Percentiles rank a stretch among this genome's conserved stretches.
phyloP scores from a whole-genome alignment of 257 asterid genomes.

The Datura wrightii region DNA sequence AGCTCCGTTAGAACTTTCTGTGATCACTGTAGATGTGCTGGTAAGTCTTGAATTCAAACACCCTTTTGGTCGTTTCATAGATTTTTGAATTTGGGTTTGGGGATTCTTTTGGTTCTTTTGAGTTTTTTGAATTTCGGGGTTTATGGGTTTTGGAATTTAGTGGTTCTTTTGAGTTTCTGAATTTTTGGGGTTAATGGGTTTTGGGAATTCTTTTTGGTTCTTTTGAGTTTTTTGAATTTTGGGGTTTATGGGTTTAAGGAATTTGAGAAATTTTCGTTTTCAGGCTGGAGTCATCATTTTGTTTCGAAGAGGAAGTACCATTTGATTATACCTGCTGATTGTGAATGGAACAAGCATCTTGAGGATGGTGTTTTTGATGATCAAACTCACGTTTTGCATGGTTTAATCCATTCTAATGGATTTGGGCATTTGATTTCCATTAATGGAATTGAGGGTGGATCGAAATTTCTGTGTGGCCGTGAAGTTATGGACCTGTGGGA shows the following conservation, averaged over 20 bases:
- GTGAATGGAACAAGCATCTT: conserved; percentile 72
- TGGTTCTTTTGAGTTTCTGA: not conserved
- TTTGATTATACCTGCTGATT: conserved; percentile 74
- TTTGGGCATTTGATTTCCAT: conserved; percentile 79
- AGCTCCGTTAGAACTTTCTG: conserved; percentile 62
- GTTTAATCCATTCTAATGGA: conserved; percentile 89
- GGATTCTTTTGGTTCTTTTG: not conserved
- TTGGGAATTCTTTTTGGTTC: not conserved
- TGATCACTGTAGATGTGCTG: conserved; percentile 77
- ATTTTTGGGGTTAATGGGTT: conserved; percentile 13
- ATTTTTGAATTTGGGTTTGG: conserved; percentile 28
- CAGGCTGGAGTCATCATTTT: conserved; percentile 92
- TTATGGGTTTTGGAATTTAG: not conserved
- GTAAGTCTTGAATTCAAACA: conserved; percentile 34
- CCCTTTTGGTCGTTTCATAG: not conserved
- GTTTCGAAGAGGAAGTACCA: conserved; percentile 89
- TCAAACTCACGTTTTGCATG: conserved; percentile 77
- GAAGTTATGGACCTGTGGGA: conserved; percentile 95
- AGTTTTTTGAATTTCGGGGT: not conserved
- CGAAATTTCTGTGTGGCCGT: conserved; percentile 61
- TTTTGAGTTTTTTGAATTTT: not conserved
- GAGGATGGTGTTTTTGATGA: conserved; percentile 59
- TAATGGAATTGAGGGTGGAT: conserved; percentile 91
- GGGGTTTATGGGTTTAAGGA: not conserved
- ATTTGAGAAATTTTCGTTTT: not conserved